Conservation (phyloP, 2,329 filamentous ascomycete species). For the Fusarium incarnatum region DNA sequence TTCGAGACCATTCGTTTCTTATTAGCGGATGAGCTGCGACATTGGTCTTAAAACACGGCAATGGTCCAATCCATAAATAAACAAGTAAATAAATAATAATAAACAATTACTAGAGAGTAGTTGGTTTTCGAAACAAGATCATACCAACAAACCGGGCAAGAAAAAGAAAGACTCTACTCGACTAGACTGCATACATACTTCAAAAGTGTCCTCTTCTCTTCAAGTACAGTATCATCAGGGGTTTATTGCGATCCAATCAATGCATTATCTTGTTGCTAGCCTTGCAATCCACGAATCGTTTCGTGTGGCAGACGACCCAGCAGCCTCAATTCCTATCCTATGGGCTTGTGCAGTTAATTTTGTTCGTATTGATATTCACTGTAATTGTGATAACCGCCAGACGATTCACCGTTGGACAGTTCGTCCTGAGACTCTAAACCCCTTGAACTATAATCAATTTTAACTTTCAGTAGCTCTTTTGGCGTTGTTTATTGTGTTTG, state of each 20-base stretch:
- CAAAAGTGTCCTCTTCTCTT: background rate
- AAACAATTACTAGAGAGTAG: background rate
- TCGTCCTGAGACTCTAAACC: background rate
- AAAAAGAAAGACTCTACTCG: background rate
- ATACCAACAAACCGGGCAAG: background rate
- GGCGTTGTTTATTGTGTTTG: background rate
- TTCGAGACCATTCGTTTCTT: constrained; percentile 15
- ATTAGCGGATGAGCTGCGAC: constrained; percentile 34
- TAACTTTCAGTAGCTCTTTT: background rate
- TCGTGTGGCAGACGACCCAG: constrained; percentile 38
- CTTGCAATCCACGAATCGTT: constrained; percentile 33
- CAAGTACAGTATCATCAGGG: constrained; percentile 19
- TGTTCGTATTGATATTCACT: background rate
- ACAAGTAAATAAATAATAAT: background rate
- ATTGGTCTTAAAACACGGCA: constrained; percentile 38
- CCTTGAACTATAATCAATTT: background rate
- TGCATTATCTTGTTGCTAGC: constrained; percentile 19
- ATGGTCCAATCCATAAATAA: constrained; percentile 13
- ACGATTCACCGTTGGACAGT: background rate
- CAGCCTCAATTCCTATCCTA: constrained; percentile 40
- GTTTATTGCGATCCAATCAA: constrained; percentile 34
- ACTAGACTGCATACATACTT: background rate
- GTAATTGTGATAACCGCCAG: constrained; percentile 20
- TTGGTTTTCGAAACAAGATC: background rate
- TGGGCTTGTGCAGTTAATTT: background rate